phyloP scores from a whole-genome alignment of 139 green algal species.

The Microglena sp. region DNA sequence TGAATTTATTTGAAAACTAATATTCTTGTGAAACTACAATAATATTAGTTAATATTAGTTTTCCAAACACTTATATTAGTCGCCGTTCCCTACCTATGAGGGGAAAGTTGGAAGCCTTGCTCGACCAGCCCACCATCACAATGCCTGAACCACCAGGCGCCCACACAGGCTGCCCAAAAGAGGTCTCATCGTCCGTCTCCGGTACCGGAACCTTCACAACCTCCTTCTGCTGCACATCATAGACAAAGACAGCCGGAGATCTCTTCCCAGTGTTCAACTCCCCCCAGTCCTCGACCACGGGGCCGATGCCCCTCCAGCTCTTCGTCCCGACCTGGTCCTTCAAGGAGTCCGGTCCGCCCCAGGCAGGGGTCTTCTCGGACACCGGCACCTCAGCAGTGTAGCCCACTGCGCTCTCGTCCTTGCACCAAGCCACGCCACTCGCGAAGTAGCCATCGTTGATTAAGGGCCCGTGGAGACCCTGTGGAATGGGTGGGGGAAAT shows the following conservation, averaged over 20 bases:
- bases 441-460: conserved; percentile 78
- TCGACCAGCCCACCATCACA: conserved; percentile 67
- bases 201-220: conserved; percentile 13
- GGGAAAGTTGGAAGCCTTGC: conserved; percentile 53
- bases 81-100: too few species aligned
- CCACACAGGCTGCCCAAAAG: conserved; percentile 66
- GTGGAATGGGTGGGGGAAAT: too few species aligned
- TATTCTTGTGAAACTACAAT: too few species aligned
- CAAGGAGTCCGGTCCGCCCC: conserved; percentile 24
- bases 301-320: conserved; percentile 58
- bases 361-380: conserved; percentile 33
- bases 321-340: conserved; percentile 31
- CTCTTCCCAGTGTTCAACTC: conserved; percentile 73
- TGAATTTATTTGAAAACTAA: too few species aligned
- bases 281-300: conserved; percentile 73
- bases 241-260: conserved; percentile 48
- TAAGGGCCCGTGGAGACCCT: conserved; percentile 63
- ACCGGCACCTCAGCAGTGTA: conserved; percentile 9
- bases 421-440: conserved; percentile 58
- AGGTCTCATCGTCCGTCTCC: background rate
- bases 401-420: conserved; percentile 48
- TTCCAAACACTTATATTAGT: too few species aligned
- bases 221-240: conserved; percentile 27
- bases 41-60: too few species aligned
- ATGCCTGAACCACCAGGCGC: conserved; percentile 41